Base-by-base conservation (phyloP, 1,139 yeast species). In the Trichomonascaceae sp. region DNA sequence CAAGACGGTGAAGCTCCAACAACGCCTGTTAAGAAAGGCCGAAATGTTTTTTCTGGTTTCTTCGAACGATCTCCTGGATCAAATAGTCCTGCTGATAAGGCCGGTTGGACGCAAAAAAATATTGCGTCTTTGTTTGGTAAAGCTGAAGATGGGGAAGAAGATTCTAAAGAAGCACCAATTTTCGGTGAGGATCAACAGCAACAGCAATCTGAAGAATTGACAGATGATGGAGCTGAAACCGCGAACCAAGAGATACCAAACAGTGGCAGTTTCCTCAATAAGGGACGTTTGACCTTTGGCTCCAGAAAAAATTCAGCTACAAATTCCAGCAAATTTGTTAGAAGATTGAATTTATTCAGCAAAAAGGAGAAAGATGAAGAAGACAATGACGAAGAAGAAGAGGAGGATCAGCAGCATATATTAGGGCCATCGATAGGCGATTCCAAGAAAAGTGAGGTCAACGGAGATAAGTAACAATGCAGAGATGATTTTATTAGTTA, bases 331-430 rank as follows among this genome's bases (percentile, higher is more conserved):
- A 64, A 62, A 49, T 65, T 66, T 53, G 68, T 67, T 2, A 58
- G 70, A 7, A 58, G 67, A 15, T 59, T 68, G 45, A 65, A 67
- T 45, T 45, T 67, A 4, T 67, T 67, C 53, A 65, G 69, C 30
- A 66, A 64, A 47, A 63, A 62, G 46, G 58, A 56, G 12, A 63
- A 60, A 17, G 54, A 45, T 12, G 57, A 53, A 7, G 55, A 50
- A 7, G 55, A 55, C 15, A 62, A 59, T 19, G 49, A 51, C n/a
- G 58, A 54, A 10, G 60, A 57, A 18, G 51, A 49, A 20, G 47
- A 36, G 8, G 41, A 36, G 8, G 41, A 36, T 10, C 32, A 27
- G 17, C 41, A 12, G 41, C 41, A 36, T 36, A 13, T 36, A 36
- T 15, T 15, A 36, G 41, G 17, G 41, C 3, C 41, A 36, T 13